A percentile compares a stretch with the other conserved stretches of the same genome.
phyloP scores from a whole-genome alignment of 2,329 filamentous ascomycete genomes.

The Dothideomycetes sp. region DNA sequence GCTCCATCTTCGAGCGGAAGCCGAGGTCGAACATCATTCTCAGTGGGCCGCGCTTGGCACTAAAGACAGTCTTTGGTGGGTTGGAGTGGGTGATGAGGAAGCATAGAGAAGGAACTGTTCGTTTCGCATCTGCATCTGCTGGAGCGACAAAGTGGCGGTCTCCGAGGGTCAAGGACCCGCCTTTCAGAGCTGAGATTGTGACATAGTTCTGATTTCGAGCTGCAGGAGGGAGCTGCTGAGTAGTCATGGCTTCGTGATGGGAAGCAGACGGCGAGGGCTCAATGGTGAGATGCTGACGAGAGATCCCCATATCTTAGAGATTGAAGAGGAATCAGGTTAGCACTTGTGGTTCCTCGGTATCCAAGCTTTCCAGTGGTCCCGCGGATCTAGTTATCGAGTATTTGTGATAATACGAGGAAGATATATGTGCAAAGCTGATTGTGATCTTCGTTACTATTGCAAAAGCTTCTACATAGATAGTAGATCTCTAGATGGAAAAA shows the following conservation, averaged over 20 bases:
- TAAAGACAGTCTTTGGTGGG: constrained; percentile 3
- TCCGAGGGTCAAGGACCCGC: constrained; percentile 30
- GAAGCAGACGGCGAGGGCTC: neutral
- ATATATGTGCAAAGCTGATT: too few relatives aligned
- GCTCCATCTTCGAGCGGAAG: constrained; percentile 32
- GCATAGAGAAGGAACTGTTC: constrained; percentile 41
- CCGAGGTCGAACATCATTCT: constrained; percentile 44
- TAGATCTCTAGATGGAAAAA: too few relatives aligned
- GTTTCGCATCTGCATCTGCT: constrained; percentile 30
- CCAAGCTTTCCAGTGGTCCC: too few relatives aligned
- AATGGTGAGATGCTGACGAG: too few relatives aligned
- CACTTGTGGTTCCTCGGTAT: too few relatives aligned
- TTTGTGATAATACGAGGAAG: too few relatives aligned
- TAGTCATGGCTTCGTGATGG: neutral
- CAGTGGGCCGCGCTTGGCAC: constrained; percentile 15
- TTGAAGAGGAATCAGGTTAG: too few relatives aligned
- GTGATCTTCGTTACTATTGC: too few relatives aligned
- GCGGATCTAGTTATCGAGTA: too few relatives aligned
- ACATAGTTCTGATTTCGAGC: neutral
- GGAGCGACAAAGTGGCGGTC: constrained; percentile 36
- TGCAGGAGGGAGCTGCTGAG: neutral
- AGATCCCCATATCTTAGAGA: too few relatives aligned
- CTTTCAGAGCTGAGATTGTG: constrained; percentile 2
- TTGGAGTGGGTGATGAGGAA: constrained; percentile 40
- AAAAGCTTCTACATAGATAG: too few relatives aligned